These are phyloP conservation scores for Bretschneidera sinensis DNA, from an alignment of 345 rosid genomes.

Conservation along the genomic window DNA sequence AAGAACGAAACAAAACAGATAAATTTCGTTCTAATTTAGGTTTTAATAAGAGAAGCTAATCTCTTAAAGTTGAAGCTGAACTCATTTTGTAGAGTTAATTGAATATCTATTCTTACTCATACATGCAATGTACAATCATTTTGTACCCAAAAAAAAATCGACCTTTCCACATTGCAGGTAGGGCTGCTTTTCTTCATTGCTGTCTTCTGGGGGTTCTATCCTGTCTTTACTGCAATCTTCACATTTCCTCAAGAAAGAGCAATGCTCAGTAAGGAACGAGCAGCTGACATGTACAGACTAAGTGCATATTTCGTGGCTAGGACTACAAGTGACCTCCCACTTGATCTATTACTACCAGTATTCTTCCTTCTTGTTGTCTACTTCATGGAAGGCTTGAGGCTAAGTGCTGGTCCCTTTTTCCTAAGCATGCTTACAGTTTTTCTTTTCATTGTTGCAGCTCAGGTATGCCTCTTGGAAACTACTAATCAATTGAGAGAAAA, in stretches of 20 bases:
- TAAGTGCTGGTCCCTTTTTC: constrained; percentile 65
- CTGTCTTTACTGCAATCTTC: constrained; percentile 94
- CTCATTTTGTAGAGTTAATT: not conserved
- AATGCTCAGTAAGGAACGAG: constrained; percentile 85
- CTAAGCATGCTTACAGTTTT: constrained; percentile 72
- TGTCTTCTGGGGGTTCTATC: constrained; percentile 98
- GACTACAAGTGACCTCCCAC: constrained; percentile 95
- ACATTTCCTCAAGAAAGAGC: constrained; percentile 97
- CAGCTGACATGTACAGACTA: constrained; percentile 90
- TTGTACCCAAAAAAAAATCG: not conserved
- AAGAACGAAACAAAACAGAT: not conserved
- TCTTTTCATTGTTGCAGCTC: constrained; percentile 87
- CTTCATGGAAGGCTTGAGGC: constrained; percentile 86
- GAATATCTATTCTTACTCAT: not conserved
- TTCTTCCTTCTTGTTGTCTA: constrained; percentile 85
- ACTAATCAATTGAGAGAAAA: not conserved
- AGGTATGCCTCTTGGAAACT: constrained; percentile 40
- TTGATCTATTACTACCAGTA: constrained; percentile 75
- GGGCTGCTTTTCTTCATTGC: constrained; percentile 95
- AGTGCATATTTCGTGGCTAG: constrained; percentile 94
- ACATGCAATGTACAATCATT: not conserved
- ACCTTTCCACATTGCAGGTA: constrained; percentile 44
- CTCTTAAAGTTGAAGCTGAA: not conserved
- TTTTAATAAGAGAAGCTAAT: not conserved
- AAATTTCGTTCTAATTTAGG: not conserved